phyloP scores from a whole-genome alignment of 352 stramenopile genomes.

The Phytophthora boehmeriae region DNA sequence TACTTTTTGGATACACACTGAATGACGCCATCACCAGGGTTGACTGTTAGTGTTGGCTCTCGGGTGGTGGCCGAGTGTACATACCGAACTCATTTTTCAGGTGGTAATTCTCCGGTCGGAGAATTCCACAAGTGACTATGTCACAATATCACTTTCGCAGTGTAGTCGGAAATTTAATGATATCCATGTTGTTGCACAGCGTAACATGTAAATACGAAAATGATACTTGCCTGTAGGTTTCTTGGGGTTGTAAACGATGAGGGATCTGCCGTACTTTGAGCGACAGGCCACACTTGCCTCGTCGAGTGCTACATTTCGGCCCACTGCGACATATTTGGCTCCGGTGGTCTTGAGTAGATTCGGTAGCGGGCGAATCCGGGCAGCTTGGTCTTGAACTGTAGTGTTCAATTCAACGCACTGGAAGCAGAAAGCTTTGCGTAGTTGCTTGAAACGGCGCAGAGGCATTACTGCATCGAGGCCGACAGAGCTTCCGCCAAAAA shows the following conservation, averaged over 20 bases:
- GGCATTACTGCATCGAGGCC: constrained; percentile 10
- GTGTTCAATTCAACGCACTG: no score
- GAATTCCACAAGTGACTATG: no score
- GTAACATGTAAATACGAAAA: constrained; percentile 10
- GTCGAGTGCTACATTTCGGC: no score
- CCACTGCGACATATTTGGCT: constrained; percentile 2
- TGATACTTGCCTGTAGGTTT: constrained; percentile 19
- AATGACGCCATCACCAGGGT: no score
- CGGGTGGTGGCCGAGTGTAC: no score
- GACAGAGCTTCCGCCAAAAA: constrained; percentile 4
- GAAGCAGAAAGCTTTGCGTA: constrained; percentile 14
- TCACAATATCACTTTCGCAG: constrained; percentile 7
- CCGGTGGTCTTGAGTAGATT: constrained; percentile 11
- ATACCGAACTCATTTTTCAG: no score
- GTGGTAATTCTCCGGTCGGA: no score
- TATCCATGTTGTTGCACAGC: constrained; percentile 33
- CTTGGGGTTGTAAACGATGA: constrained; percentile 15
- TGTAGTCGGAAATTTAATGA: constrained; percentile 33
- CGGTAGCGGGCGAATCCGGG: constrained; percentile 11
- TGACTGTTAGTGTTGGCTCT: no score
- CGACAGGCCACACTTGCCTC: constrained; percentile 6
- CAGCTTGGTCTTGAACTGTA: no score
- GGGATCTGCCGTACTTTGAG: constrained; percentile 2
- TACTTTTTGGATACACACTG: no score
- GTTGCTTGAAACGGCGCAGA: constrained; percentile 10